A percentile compares a stretch with the other conserved stretches of the same genome.
Evolutionary conservation across 2,329 filamentous ascomycete genomes (phyloP).

Genomic region (Colletotrichum noveboracense): DNA sequence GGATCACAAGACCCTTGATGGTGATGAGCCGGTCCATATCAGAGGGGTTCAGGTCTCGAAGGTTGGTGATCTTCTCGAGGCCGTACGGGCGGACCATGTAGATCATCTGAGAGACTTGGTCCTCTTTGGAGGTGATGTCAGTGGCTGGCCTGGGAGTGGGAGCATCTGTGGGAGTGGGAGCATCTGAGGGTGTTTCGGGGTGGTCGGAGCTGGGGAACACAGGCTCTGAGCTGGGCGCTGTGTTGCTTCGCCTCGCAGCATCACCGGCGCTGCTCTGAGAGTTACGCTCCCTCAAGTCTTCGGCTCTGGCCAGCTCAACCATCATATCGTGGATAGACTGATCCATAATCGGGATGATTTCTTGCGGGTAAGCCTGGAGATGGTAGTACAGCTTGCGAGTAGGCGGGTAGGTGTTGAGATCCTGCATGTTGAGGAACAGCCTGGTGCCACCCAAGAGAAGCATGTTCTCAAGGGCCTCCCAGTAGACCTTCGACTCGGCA

Average conservation of each 20-base stretch:
- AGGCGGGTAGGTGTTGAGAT: slow-evolving; percentile 90
- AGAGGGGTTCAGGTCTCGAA: slow-evolving; percentile 92
- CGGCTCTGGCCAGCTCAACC: slow-evolving; percentile 83
- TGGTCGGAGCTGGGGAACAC: slow-evolving; percentile 82
- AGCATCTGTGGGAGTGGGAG: slow-evolving; percentile 40
- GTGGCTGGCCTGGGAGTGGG: slow-evolving; percentile 49
- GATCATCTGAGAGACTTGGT: slow-evolving; percentile 78
- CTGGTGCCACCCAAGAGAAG: slow-evolving; percentile 82
- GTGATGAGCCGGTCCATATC: slow-evolving; percentile 88
- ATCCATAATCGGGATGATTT: slow-evolving; percentile 97
- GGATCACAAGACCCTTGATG: slow-evolving; percentile 95
- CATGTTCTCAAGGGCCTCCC: slow-evolving; percentile 89
- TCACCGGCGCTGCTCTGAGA: slow-evolving; percentile 62
- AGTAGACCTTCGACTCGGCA: slow-evolving; percentile 81
- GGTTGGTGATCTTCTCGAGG: slow-evolving; percentile 83
- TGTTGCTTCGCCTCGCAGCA: slow-evolving; percentile 36
- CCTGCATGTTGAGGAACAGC: slow-evolving; percentile 86
- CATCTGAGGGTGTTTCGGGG: slow-evolving; percentile 52
- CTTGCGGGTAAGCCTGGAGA: slow-evolving; percentile 89
- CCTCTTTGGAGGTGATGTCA: slow-evolving; percentile 68
- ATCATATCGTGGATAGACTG: slow-evolving; percentile 92
- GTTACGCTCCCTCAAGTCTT: slow-evolving; percentile 72
- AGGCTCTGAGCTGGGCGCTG: slow-evolving; percentile 72
- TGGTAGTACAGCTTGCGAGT: slow-evolving; percentile 97
- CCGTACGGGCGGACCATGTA: slow-evolving; percentile 93